phyloP scores from a whole-genome alignment of 768 basidiomycete species.

The Lactarius vividus region DNA sequence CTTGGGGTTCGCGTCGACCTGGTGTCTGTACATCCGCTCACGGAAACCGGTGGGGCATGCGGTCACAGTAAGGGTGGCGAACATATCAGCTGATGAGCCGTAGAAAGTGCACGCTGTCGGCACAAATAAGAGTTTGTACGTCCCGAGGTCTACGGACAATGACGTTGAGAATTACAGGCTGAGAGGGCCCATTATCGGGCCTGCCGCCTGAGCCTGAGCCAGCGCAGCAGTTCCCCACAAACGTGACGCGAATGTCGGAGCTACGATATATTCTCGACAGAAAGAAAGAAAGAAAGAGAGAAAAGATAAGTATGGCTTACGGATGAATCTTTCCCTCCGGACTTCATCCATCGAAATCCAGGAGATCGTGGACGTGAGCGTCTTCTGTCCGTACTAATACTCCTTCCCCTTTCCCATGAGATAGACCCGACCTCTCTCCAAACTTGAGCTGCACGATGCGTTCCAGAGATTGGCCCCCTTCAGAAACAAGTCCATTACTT shows the following conservation, averaged over 20 bases:
- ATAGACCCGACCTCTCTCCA: conserved; percentile 13
- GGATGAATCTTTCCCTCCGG: conserved; percentile 25
- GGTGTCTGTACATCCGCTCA: background rate
- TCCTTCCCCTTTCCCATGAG: conserved; percentile 21
- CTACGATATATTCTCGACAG: conserved; percentile 15
- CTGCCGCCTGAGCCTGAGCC: conserved; percentile 18
- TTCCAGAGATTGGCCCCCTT: conserved; percentile 42
- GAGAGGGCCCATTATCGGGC: conserved; percentile 20
- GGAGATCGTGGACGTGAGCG: conserved; percentile 16
- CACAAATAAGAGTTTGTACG: conserved; percentile 9
- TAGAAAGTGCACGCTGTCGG: background rate
- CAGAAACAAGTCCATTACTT: conserved; percentile 60
- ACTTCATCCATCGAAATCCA: conserved; percentile 19
- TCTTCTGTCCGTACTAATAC: conserved; percentile 24
- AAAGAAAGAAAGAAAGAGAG: conserved; percentile 6
- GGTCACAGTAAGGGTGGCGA: background rate
- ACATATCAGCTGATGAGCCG: background rate
- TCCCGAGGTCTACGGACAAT: conserved; percentile 28
- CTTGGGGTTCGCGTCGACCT: background rate
- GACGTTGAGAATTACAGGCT: conserved; percentile 22
- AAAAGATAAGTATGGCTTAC: conserved; percentile 20
- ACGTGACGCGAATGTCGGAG: conserved; percentile 26
- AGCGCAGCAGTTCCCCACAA: conserved; percentile 14
- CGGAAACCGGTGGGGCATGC: background rate
- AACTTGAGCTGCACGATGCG: conserved; percentile 33